Evolutionary conservation across 1,139 yeast species (phyloP).

Genomic region (Yamadazyma trypodendri): DNA sequence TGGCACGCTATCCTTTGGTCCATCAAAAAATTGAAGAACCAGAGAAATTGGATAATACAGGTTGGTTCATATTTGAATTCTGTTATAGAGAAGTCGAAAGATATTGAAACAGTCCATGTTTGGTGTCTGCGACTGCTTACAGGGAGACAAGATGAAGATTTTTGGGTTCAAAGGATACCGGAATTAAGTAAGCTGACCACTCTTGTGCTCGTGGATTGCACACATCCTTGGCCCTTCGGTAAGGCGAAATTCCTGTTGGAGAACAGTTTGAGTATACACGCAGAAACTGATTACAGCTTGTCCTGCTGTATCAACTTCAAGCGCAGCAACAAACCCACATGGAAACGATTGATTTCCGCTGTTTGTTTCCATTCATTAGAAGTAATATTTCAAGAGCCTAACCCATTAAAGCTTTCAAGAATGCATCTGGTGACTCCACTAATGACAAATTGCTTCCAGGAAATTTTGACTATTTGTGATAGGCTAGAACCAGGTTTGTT

Average conservation of each 20-base stretch:
- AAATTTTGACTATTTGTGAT: constrained; percentile 16
- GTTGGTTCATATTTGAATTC: constrained; percentile 3
- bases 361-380: constrained; percentile 20
- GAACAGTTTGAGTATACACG: too few relatives aligned
- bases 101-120: constrained; percentile 5
- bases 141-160: too few relatives aligned
- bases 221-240: constrained; percentile 17
- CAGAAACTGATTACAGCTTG: background rate
- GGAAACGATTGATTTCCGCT: constrained; percentile 9
- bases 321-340: background rate
- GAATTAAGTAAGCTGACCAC: constrained; percentile 9
- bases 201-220: constrained; percentile 18
- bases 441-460: constrained; percentile 22
- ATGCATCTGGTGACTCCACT: constrained; percentile 13
- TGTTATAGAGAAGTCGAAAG: constrained; percentile 2
- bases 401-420: constrained; percentile 14
- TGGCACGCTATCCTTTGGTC: constrained; percentile 8
- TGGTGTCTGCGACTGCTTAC: too few relatives aligned
- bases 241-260: background rate
- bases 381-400: constrained; percentile 23
- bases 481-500: constrained; percentile 8
- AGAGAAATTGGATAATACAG: constrained; percentile 6
- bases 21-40: constrained; percentile 5
- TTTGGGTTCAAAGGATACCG: constrained; percentile 8
- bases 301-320: background rate